Conservation (phyloP, 306 rosid genomes). For the Vigna angularis region DNA sequence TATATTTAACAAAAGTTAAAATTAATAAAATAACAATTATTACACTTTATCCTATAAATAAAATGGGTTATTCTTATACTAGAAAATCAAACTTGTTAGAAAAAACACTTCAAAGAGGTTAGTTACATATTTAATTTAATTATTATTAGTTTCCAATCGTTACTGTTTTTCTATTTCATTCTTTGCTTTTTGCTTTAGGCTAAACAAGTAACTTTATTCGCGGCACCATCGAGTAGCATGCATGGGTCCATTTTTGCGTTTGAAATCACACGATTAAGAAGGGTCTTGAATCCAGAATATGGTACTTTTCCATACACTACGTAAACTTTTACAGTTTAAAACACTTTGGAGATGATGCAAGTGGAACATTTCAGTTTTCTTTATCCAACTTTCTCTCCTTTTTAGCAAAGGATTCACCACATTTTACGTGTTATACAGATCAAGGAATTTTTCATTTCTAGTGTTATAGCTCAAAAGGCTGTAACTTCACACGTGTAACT, state of each 20-base stretch:
- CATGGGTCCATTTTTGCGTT: conserved; percentile 1
- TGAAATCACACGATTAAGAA: conserved; percentile 3
- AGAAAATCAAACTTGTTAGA: too few species aligned
- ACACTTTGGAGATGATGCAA: neutral
- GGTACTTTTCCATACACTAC: neutral
- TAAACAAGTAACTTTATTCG: neutral
- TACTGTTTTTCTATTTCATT: too few species aligned
- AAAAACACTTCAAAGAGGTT: too few species aligned
- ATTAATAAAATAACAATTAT: too few species aligned
- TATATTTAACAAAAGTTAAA: too few species aligned
- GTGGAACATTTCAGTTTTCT: neutral
- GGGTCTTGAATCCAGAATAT: conserved; percentile 11
- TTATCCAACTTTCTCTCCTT: neutral
- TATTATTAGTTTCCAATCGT: too few species aligned
- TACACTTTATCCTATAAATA: too few species aligned
- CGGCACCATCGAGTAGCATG: neutral
- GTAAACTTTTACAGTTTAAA: neutral
- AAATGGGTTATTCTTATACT: too few species aligned
- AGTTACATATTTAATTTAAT: too few species aligned
- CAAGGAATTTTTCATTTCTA: neutral
- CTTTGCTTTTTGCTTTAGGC: too few species aligned
- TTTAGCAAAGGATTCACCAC: conserved; percentile 36
- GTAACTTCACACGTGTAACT: too few species aligned
- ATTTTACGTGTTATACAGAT: conserved; percentile 16
- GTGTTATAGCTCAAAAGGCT: too few species aligned